These are phyloP conservation scores for Xylaria sp. DNA, from an alignment of 2,329 filamentous ascomycete species.

Conservation along the genomic window DNA sequence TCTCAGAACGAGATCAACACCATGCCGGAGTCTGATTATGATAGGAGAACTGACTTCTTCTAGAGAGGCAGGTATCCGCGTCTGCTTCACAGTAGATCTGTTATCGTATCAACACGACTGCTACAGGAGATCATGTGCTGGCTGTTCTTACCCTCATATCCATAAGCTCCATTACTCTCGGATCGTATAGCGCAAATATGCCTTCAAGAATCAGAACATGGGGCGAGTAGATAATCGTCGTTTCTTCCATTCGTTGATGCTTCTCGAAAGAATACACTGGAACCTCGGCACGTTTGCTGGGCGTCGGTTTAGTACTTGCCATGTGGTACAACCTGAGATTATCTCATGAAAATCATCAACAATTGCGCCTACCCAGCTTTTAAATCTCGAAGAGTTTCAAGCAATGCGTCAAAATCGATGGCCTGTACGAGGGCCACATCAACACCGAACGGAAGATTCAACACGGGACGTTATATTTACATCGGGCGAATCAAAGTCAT, in stretches of 20 bases:
- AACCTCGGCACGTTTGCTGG: slow-evolving; percentile 84
- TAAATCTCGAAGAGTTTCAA: slow-evolving; percentile 79
- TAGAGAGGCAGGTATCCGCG: slow-evolving; percentile 87
- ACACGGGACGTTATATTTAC: slow-evolving; percentile 44
- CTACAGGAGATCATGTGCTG: neutral
- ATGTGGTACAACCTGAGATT: neutral
- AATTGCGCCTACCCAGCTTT: slow-evolving; percentile 77
- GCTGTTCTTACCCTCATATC: slow-evolving; percentile 75
- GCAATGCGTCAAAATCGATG: slow-evolving; percentile 90
- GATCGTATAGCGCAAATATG: slow-evolving; percentile 92
- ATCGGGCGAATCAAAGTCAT: slow-evolving; percentile 92
- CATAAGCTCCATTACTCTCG: slow-evolving; percentile 80
- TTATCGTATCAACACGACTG: slow-evolving; percentile 20
- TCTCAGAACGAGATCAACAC: slow-evolving; percentile 18
- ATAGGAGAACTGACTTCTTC: slow-evolving; percentile 69
- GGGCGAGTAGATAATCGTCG: slow-evolving; percentile 91
- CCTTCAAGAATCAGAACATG: slow-evolving; percentile 95
- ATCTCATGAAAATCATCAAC: neutral
- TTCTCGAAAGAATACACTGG: slow-evolving; percentile 95
- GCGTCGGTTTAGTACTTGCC: slow-evolving; percentile 20
- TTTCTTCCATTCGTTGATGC: slow-evolving; percentile 79
- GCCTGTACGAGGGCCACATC: slow-evolving; percentile 54
- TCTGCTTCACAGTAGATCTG: slow-evolving; percentile 97
- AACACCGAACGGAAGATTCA: slow-evolving; percentile 27
- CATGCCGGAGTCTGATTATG: neutral